Percentiles rank a stretch among this genome's conserved stretches.
Conservation (phyloP, 2,329 filamentous ascomycete genomes). For the Magnaporthiopsis rhizophila region DNA sequence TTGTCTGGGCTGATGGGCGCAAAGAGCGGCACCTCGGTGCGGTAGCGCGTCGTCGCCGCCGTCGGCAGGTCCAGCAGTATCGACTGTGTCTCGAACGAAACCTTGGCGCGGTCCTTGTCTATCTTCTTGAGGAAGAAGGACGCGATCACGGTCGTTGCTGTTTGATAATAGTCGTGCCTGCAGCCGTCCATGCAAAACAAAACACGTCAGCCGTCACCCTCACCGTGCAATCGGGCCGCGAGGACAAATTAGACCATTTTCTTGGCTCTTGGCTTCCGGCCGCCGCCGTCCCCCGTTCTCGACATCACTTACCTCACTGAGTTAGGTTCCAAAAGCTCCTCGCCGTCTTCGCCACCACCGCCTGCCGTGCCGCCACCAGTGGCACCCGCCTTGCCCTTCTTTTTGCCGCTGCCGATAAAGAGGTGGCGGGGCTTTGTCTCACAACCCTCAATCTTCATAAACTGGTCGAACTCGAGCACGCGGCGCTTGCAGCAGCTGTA, state of each 20-base stretch:
- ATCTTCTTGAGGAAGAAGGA: constrained; percentile 98
- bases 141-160: constrained; percentile 72
- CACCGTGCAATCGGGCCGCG: no score
- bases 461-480: constrained; percentile 95
- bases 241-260: no score
- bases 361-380: neutral
- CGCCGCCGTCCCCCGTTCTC: no score
- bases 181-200: neutral
- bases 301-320: constrained; percentile 52
- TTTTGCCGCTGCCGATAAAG: constrained; percentile 72
- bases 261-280: no score
- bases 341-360: constrained; percentile 58
- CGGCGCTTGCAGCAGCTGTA: constrained; percentile 95
- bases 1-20: constrained; percentile 67
- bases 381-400: constrained; percentile 37
- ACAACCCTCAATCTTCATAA: constrained; percentile 92
- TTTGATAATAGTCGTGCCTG: constrained; percentile 93
- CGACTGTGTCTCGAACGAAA: constrained; percentile 57
- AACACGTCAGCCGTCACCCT: no score
- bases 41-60: constrained; percentile 76
- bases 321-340: constrained; percentile 66
- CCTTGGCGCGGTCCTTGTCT: constrained; percentile 66
- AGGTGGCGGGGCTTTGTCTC: constrained; percentile 73
- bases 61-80: constrained; percentile 80
- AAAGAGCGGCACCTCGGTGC: constrained; percentile 65